Evolutionary conservation across 129 eudicot genomes (phyloP), one percentile per base, ranked within the genome.

Genomic region (Lactuca sativa): DNA sequence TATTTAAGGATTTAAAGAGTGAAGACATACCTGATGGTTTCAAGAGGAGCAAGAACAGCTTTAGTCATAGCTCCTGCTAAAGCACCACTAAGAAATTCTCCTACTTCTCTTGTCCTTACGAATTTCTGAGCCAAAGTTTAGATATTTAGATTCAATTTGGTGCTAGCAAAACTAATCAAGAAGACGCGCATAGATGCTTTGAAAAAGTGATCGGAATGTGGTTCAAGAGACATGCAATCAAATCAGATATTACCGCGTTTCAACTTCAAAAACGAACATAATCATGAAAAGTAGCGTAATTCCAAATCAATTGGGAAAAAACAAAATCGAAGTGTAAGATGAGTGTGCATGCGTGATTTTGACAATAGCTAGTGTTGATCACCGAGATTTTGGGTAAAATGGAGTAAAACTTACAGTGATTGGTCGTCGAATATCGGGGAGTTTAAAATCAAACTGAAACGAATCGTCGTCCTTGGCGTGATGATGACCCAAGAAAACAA

Each of bases 11-110:
- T 47, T 47, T 47, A 10, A 10, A 49, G 71, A 9, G 25, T 33
- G n/a, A 17, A 11, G 5, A 53, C 49, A 1, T 54, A 86, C 98
- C 98, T 89, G 84, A 92, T 92, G 53, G 98, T 92, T 78, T 92
- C 98, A 47, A 92, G 90, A 79, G 98, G 98, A 67, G 98, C 98
- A 56, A 92, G 91, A 79, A 89, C 88, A 74, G 98, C 98, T 80
- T 92, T 92, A 36, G 98, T 85, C 98, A 92, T 89, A 73, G 98
- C 98, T 65, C 98, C 98, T 17, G 98, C 98, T 62, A 92, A 75
- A 62, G 98, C 98, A 71, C 98, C 98, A 75, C 98, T 92, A 61
- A 92, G 78, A 77, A 92, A 92, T 62, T 92, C 98, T 5, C 95
- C 91, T 53, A 71, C 96, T 83, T 92, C 98, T 76, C 98, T 84